phyloP scores from a whole-genome alignment of 192 early-diverging fungal species.

The Gryganskiella cystojenkinii region DNA sequence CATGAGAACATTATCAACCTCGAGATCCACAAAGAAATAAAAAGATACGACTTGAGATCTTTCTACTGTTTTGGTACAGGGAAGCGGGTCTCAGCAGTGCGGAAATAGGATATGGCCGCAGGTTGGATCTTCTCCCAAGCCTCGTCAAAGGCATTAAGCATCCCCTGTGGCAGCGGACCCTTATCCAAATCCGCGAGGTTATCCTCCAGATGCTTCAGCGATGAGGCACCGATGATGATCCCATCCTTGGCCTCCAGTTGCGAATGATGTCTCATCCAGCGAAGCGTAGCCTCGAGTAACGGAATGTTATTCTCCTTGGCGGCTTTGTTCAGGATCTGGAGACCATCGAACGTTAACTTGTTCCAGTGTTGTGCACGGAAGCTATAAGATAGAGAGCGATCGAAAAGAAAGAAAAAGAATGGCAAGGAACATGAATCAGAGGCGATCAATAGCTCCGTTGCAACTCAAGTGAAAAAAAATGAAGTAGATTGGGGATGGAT shows the following conservation, averaged over 20 bases:
- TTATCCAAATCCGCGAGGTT: constrained; percentile 62
- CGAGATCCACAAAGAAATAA: too few species aligned
- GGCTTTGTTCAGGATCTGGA: constrained; percentile 52
- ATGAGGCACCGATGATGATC: constrained; percentile 51
- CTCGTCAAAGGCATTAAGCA: constrained; percentile 64
- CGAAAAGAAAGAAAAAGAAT: too few species aligned
- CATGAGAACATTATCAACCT: too few species aligned
- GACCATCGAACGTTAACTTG: constrained; percentile 57
- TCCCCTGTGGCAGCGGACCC: constrained; percentile 56
- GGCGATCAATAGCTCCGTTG: background rate
- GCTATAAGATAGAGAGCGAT: background rate
- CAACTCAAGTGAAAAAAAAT: background rate
- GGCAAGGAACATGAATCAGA: background rate
- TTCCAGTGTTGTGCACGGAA: constrained; percentile 49
- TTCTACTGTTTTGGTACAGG: too few species aligned
- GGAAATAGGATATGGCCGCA: too few species aligned
- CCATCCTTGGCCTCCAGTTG: constrained; percentile 18
- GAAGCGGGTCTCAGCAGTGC: too few species aligned
- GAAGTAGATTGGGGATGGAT: too few species aligned
- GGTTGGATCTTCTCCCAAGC: constrained; percentile 61
- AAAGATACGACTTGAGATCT: too few species aligned
- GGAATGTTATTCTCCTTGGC: constrained; percentile 19
- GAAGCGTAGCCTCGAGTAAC: constrained; percentile 34
- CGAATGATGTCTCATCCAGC: constrained; percentile 56
- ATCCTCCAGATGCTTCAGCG: constrained; percentile 38